These are phyloP conservation scores for Debaryomyces maramus DNA, from an alignment of 805 yeast species.

Conservation along the genomic window DNA sequence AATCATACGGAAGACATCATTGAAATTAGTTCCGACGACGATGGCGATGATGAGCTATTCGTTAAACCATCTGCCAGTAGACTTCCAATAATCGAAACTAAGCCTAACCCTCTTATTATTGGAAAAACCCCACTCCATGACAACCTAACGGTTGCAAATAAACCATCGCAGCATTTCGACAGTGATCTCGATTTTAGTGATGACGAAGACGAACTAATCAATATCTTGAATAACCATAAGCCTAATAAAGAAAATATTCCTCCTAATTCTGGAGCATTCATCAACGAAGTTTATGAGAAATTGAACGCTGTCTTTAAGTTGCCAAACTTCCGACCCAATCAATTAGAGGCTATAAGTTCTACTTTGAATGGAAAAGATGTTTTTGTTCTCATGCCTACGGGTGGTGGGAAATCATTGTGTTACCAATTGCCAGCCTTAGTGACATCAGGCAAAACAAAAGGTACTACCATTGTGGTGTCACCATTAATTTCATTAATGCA, in stretches of 20 bases:
- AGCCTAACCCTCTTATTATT: not conserved
- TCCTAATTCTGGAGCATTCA: conserved; percentile 53
- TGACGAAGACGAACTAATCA: conserved; percentile 33
- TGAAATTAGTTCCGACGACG: conserved; percentile 39
- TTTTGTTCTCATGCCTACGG: conserved; percentile 96
- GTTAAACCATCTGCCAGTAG: not conserved
- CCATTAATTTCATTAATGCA: conserved; percentile 96
- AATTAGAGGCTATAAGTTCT: conserved; percentile 81
- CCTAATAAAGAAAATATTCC: conserved; percentile 19
- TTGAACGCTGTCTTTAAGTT: conserved; percentile 64
- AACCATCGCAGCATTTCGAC: conserved; percentile 9
- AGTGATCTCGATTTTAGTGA: conserved; percentile 28
- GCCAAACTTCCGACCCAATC: conserved; percentile 72
- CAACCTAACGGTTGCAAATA: conserved; percentile 3
- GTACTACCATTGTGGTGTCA: conserved; percentile 89
- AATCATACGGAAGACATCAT: conserved; percentile 26
- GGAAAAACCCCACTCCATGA: not conserved
- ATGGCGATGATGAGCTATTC: conserved; percentile 14
- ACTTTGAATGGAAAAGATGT: conserved; percentile 78
- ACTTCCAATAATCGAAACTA: not conserved
- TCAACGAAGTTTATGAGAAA: conserved; percentile 62
- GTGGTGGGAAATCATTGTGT: conserved; percentile 96
- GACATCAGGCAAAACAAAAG: conserved; percentile 67
- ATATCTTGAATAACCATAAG: conserved; percentile 19
- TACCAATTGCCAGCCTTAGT: conserved; percentile 93